Evolutionary conservation across 768 basidiomycete genomes (phyloP).

Genomic region (Scleroderma bovista): DNA sequence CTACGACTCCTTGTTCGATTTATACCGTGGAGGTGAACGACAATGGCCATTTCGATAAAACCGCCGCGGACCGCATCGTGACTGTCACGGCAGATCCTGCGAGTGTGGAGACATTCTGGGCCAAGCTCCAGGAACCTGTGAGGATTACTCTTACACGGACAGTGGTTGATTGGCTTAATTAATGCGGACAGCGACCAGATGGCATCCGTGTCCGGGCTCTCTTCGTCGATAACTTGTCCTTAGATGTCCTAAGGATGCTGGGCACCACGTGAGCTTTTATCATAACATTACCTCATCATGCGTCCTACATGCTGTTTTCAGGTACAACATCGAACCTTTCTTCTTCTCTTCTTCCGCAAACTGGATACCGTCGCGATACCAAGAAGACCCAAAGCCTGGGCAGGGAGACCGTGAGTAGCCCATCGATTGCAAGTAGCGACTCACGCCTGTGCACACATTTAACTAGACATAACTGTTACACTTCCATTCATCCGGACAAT

Average conservation of each 20-base stretch:
- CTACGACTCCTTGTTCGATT: conserved; percentile 11
- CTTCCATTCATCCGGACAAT: conserved; percentile 38
- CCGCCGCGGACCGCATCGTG: conserved; percentile 1
- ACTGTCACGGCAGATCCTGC: conserved; percentile 12
- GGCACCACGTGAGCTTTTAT: conserved; percentile 29
- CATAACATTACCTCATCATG: neutral
- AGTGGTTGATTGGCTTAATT: neutral
- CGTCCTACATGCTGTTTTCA: conserved; percentile 10
- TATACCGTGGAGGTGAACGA: conserved; percentile 17
- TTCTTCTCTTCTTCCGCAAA: conserved; percentile 40
- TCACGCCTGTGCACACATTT: neutral
- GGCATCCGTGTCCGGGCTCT: conserved; percentile 27
- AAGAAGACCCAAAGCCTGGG: conserved; percentile 25
- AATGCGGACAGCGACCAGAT: conserved; percentile 13
- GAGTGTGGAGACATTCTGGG: conserved; percentile 20
- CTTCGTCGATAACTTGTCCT: conserved; percentile 33
- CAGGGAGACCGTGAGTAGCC: conserved; percentile 35
- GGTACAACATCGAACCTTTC: conserved; percentile 39
- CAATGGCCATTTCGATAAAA: conserved; percentile 13
- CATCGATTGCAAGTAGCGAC: neutral
- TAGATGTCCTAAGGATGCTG: conserved; percentile 30
- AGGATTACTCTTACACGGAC: neutral
- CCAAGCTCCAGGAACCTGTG: conserved; percentile 22
- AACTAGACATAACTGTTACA: conserved; percentile 41
- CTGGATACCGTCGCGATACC: conserved; percentile 39